Evolutionary conservation across 306 rosid species (phyloP).

Genomic region (Medicago lupulina): DNA sequence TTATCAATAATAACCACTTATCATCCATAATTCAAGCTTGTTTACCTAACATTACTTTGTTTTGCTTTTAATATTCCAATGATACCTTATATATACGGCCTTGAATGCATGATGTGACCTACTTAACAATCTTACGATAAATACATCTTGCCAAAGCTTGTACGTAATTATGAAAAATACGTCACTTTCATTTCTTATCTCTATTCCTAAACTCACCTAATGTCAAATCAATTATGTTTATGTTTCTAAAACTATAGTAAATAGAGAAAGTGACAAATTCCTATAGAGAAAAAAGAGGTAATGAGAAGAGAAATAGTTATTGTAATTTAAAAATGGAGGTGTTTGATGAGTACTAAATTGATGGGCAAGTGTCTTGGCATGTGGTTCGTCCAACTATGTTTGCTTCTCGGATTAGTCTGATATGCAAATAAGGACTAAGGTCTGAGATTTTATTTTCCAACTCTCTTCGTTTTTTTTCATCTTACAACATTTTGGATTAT

Average conservation of each 20-base stretch:
- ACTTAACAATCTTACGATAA: background rate
- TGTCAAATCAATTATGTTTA: background rate
- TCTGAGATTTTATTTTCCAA: too few species aligned
- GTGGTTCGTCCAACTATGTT: background rate
- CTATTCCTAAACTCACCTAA: background rate
- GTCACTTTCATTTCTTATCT: background rate
- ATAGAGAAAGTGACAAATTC: background rate
- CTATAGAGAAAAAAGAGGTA: background rate
- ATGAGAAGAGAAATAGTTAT: background rate
- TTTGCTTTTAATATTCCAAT: background rate
- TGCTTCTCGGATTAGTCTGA: background rate
- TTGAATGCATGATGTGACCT: background rate
- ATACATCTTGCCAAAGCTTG: background rate
- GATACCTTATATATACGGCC: background rate
- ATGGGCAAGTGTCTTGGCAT: background rate
- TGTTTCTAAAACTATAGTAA: background rate
- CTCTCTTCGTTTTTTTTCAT: too few species aligned
- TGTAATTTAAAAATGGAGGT: background rate
- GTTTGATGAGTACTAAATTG: background rate
- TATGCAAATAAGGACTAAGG: background rate
- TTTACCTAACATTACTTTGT: conserved; percentile 11
- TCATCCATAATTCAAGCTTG: conserved; percentile 14
- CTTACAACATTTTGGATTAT: too few species aligned
- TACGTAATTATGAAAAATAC: too few species aligned
- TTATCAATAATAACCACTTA: conserved; percentile 30